Conservation (phyloP, 345 rosid species). For the Arabidopsis thaliana region DNA sequence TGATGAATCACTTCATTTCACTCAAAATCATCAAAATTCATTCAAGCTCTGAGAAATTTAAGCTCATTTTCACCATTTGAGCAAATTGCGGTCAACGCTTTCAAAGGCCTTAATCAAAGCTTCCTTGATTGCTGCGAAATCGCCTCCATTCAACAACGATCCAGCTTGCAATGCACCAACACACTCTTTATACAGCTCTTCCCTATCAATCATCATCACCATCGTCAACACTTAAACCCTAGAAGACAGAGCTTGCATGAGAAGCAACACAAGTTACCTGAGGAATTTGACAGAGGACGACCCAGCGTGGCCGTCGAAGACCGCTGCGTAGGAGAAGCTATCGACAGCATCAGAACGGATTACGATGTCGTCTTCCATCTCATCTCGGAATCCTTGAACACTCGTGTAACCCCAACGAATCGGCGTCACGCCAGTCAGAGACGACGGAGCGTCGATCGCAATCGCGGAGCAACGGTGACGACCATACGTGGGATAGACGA, state of each 20-base stretch:
- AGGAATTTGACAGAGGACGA: constrained; percentile 75
- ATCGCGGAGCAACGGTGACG: constrained; percentile 71
- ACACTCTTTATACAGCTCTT: constrained; percentile 87
- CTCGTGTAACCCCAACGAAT: constrained; percentile 77
- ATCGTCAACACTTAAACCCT: background rate
- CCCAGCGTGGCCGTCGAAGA: constrained; percentile 94
- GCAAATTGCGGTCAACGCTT: constrained; percentile 68
- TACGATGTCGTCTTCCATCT: constrained; percentile 83
- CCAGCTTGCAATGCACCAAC: constrained; percentile 77
- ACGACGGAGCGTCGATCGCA: constrained; percentile 81
- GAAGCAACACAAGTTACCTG: constrained; percentile 48
- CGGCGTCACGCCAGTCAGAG: constrained; percentile 59
- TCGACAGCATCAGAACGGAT: constrained; percentile 75
- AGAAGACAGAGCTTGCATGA: constrained; percentile 21
- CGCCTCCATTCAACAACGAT: constrained; percentile 63
- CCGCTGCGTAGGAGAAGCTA: constrained; percentile 87
- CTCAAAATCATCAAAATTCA: background rate
- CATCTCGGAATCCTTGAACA: constrained; percentile 85
- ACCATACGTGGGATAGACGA: constrained; percentile 37
- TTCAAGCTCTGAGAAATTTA: constrained; percentile 27
- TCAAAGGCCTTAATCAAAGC: constrained; percentile 70
- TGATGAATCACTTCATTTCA: constrained; percentile 5
- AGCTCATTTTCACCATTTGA: constrained; percentile 55
- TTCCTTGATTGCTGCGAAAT: constrained; percentile 51
- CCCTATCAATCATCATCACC: constrained; percentile 55